A percentile compares a stretch with the other conserved stretches of the same genome.
Evolutionary conservation across 2,329 filamentous ascomycete genomes (phyloP).

Genomic region (Pseudogymnoascus sp.): DNA sequence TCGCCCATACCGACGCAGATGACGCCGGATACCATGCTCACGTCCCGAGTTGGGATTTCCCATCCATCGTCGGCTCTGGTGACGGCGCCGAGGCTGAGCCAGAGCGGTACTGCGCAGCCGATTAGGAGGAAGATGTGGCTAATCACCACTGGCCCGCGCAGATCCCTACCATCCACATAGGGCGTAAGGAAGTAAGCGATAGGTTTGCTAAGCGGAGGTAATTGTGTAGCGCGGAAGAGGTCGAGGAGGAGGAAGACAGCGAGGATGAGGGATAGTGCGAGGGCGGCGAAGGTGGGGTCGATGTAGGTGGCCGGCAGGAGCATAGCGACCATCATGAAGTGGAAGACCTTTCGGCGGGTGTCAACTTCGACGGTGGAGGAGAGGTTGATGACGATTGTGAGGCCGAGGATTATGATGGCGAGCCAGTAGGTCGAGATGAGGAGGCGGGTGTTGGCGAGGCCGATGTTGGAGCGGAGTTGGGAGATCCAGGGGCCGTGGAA

Average conservation of each 20-base stretch:
- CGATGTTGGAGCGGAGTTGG: constrained; percentile 58
- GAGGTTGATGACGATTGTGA: constrained; percentile 68
- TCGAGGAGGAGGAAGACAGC: constrained; percentile 84
- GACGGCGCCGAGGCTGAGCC: constrained; percentile 73
- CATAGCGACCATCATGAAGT: constrained; percentile 98
- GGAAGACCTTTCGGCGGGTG: constrained; percentile 92
- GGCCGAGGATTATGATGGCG: constrained; percentile 60
- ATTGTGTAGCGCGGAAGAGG: constrained; percentile 79
- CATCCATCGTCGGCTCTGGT: constrained; percentile 61
- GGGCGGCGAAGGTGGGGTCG: constrained; percentile 74
- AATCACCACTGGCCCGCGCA: constrained; percentile 89
- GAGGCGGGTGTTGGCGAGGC: constrained; percentile 76
- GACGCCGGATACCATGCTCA: constrained; percentile 87
- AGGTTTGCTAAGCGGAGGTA: constrained; percentile 81
- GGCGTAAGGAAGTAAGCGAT: constrained; percentile 83
- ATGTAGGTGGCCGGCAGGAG: constrained; percentile 80
- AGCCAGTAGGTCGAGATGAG: constrained; percentile 69
- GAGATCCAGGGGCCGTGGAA: constrained; percentile 53
- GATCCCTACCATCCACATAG: constrained; percentile 89
- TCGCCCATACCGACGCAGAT: constrained; percentile 94
- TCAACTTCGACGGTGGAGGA: constrained; percentile 82
- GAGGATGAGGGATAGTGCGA: constrained; percentile 74
- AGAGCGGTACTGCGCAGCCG: constrained; percentile 89
- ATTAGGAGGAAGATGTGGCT: constrained; percentile 94
- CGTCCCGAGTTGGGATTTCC: constrained; percentile 67